Conservation (phyloP, 306 rosid genomes). For the Vigna radiata region DNA sequence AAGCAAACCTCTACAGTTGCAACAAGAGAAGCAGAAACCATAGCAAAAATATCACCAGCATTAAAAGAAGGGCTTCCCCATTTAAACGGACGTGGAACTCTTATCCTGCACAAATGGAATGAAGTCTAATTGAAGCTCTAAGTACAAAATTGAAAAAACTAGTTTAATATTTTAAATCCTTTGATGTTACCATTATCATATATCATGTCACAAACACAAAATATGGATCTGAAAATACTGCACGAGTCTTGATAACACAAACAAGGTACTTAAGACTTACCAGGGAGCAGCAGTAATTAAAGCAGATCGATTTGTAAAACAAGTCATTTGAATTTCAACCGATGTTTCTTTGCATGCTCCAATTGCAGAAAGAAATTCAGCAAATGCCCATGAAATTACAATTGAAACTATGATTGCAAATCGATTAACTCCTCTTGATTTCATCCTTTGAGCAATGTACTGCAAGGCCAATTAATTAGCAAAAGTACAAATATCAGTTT, state of each 20-base stretch:
- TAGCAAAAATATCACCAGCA: conserved; percentile 74
- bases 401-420: conserved; percentile 65
- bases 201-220: not conserved
- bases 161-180: conserved; percentile 14
- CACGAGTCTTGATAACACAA: conserved; percentile 20
- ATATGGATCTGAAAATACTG: not conserved
- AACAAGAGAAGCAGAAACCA: conserved; percentile 79
- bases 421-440: conserved; percentile 55
- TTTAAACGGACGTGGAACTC: conserved; percentile 90
- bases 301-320: conserved; percentile 92
- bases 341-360: conserved; percentile 75
- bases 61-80: conserved; percentile 83
- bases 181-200: not conserved
- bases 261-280: conserved; percentile 54
- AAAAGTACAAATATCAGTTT: conserved; percentile 40
- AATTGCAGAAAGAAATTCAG: conserved; percentile 77
- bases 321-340: conserved; percentile 67
- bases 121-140: conserved; percentile 3
- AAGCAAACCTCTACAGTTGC: conserved; percentile 73
- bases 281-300: conserved; percentile 77
- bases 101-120: conserved; percentile 63
- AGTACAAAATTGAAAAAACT: not conserved
- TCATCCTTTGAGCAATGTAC: conserved; percentile 65
- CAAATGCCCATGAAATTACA: conserved; percentile 72
- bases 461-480: conserved; percentile 51